Evolutionary conservation across 495 filamentous ascomycete species (phyloP), one percentile per base, ranked within the genome.

Genomic region (Penicillium longicatenatum): DNA sequence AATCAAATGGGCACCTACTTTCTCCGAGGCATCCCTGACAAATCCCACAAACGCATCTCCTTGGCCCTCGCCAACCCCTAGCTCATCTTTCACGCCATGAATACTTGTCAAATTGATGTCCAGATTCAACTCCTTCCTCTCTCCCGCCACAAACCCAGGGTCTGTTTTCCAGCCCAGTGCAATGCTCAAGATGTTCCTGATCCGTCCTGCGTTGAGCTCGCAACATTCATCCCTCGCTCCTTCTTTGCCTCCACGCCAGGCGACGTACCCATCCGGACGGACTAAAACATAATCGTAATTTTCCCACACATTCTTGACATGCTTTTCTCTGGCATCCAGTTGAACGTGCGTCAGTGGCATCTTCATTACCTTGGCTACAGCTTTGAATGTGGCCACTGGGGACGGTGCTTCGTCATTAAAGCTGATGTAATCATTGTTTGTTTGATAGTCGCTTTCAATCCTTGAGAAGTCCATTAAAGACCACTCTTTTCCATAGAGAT

Each of bases 401-500:
- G 35, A 39, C 5, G 11, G 8, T 4, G 35, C n/a, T 11, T 39
- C 35, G 35, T 39, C n/a, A 39, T 11, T 10, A 5, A 5, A 39
- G 35, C 9, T 39, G 35, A 17, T 10, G 12, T 14, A 39, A 10
- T 10, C 35, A 12, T 3, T 39, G 35, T 1, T 4, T 10, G 0
- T 39, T 39, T 39, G 39, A 43, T 20, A 2, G 39, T 17, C 19
- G 12, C 10, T 5, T 17, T 20, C 6, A 4, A 17, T 16, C 39
- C 19, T 43, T 9, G 39, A 17, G 54, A 75, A 75, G 7, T 68
- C 42, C 12, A 73, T 61, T 50, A 73, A 22, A 0, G 67, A 67
- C 52, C 54, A 73, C 17, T 65, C 63, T 17, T 10, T 37, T 11
- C 72, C 72, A 42, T 64, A 70, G 14, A 63, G 41, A 50, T 73